Evolutionary conservation across 176 grass and related monocot species (phyloP), one percentile per base, ranked within the genome.

Genomic region (Raddia distichophylla): DNA sequence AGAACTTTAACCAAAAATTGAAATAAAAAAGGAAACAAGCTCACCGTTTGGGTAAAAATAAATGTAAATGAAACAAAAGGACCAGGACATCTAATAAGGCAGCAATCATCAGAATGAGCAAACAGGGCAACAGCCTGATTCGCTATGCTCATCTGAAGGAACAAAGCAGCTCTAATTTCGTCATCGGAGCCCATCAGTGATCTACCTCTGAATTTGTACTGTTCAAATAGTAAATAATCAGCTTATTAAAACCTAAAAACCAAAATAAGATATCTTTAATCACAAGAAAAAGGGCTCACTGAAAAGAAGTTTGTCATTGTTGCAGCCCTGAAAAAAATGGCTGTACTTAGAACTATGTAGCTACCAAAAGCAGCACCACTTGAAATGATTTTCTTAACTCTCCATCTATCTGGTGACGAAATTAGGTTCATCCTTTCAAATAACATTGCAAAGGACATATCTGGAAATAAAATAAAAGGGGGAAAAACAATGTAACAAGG

Each of bases 401-500:
- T 69, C 82, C 63, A 80, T 75, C 17, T 75, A 75, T 80, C 76
- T 48, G 76, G 76, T 80, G 69, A 80, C 54, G 63, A 62, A 34
- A 32, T 80, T 60, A 69, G n/a, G 73, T 84, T 73, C 81, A 69
- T 69, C 81, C 75, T 88, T 59, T 84, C 61, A 2, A 84, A 88
- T 80, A 84, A 80, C 76, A 80, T 84, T 68, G 81, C 68, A 80
- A 88, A 84, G n/a, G 75, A 79, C 20, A 75, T 68, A 84, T 18
- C 61, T 84, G 69, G 15, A 88, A 80, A 74, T 68, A 15, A 80
- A 56, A 79, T 2, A 52, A 27, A 76, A 35, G 7, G 5, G 7
- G 5, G 4, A 46, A 5, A 10, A 47, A 60, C 14, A 48, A 10
- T 18, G 1, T 47, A 65, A 55, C 60, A 22, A 57, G 37, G 42